A percentile compares a stretch with the other conserved stretches of the same genome.
Evolutionary conservation across 1,139 yeast genomes (phyloP).

Genomic region (Zygoascus meyerae): DNA sequence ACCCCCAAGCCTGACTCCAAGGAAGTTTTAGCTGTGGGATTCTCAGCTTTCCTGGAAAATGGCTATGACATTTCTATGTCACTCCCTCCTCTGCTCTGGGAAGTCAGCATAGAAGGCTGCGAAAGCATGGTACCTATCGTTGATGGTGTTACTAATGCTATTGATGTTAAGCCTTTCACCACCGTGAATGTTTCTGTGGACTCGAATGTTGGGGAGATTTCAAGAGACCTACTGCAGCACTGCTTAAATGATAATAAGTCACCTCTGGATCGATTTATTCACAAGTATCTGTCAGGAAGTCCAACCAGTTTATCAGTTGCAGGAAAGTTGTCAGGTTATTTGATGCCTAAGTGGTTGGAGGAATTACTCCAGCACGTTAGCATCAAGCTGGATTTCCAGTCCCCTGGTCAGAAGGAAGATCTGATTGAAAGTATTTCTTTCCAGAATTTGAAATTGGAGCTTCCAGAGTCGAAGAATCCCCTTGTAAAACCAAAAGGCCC

Average conservation of each 20-base stretch:
- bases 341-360: conserved; percentile 21
- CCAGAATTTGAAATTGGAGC: conserved; percentile 19
- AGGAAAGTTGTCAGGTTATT: conserved; percentile 15
- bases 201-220: conserved; percentile 17
- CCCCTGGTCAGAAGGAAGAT: conserved; percentile 16
- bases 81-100: conserved; percentile 24
- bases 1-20: not conserved
- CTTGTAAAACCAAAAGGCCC: conserved; percentile 16
- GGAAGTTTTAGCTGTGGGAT: not conserved
- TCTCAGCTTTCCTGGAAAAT: conserved; percentile 7
- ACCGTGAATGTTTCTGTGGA: conserved; percentile 16
- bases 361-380: conserved; percentile 14
- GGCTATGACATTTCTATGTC: conserved; percentile 7
- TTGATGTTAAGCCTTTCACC: conserved; percentile 18
- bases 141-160: conserved; percentile 18
- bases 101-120: conserved; percentile 24
- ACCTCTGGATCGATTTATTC: conserved; percentile 22
- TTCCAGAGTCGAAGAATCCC: conserved; percentile 20
- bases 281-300: conserved; percentile 22
- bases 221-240: conserved; percentile 16
- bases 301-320: conserved; percentile 14
- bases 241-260: conserved; percentile 20
- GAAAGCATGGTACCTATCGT: conserved; percentile 16
- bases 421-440: conserved; percentile 23
- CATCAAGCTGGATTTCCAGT: conserved; percentile 15